Base-by-base conservation (phyloP, 306 rosid species). In the Malus asiatica region DNA sequence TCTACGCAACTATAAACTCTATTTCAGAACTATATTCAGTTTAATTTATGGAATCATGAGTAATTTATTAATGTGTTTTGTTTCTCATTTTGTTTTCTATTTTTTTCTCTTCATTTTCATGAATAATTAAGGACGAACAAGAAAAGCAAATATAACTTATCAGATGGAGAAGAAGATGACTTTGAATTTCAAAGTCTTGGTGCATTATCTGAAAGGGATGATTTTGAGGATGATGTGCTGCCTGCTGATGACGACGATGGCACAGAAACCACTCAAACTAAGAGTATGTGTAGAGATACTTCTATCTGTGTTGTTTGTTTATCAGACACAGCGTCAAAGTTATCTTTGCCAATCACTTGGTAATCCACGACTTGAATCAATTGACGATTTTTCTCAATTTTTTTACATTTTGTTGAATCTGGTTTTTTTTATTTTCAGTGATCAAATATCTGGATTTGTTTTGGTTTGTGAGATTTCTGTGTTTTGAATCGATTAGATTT, bases 131-230 rank as follows among this genome's bases (percentile, higher is more conserved):
- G 89, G 79, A 12, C 70, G 71, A 84, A 68, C 80, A 95, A 92
- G 85, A 90, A 85, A 77, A 89, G 90, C 87, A 92, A 87, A 87
- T 92, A 80, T 74, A 90, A 90, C 68, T 90, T 95, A 82, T 86
- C 92, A 0, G 98, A 95, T 55, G 97, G 87, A 77, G 98, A 89
- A 51, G 97, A 95, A 23, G 95, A 86, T 0, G 88, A 86, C 11
- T 88, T 80, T 63, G 89, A 79, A 60, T 23, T 76, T 46, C 84
- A 80, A 64, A 89, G 86, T 72, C 83, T 89, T 68, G 90, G 88
- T 76, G 81, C 83, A 61, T 77, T 80, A 27, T 77, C 88, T 27
- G 95, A 75, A 73, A 88, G 87, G 76, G 97, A 95, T 82, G 97
- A 92, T 82, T 92, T 82, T 73, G 96, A 88, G 80, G 98, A 88